Evolutionary conservation across 371 early-diverging fungal species (phyloP).

Genomic region (Zychaea mexicana): DNA sequence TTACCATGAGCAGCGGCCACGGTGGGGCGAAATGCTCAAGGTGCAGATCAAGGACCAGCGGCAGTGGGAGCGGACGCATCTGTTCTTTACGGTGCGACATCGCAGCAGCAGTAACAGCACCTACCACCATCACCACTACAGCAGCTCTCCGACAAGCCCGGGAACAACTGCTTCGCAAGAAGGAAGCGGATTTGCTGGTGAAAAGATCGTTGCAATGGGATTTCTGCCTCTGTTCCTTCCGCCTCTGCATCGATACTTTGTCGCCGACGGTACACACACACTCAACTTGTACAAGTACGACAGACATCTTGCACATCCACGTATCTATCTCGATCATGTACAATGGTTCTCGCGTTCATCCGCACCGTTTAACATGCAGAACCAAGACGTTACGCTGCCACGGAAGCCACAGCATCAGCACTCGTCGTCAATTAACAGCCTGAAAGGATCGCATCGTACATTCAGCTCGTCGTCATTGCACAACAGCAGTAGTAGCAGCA

Average conservation of each 20-base stretch:
- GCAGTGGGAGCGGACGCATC: conserved; percentile 59
- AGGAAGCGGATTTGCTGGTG: conserved; percentile 9
- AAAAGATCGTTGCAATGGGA: conserved; percentile 53
- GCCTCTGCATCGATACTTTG: conserved; percentile 55
- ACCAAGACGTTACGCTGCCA: not conserved
- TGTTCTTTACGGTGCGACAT: conserved; percentile 65
- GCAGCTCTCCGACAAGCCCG: not conserved
- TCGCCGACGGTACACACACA: conserved; percentile 64
- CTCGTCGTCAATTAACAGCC: conserved; percentile 10
- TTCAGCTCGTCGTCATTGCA: conserved; percentile 20
- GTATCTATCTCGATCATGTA: conserved; percentile 46
- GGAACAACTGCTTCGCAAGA: not conserved
- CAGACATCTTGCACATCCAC: conserved; percentile 36
- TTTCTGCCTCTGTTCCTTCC: conserved; percentile 67
- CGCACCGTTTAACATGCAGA: conserved; percentile 37
- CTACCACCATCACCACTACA: not conserved
- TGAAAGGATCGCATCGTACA: conserved; percentile 7
- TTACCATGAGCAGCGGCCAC: conserved; percentile 66
- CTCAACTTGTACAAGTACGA: conserved; percentile 73
- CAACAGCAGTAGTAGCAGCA: conserved; percentile 8
- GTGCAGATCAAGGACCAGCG: conserved; percentile 51
- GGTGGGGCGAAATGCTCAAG: conserved; percentile 71
- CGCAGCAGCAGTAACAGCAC: conserved; percentile 31
- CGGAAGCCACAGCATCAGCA: not conserved
- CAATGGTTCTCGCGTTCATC: conserved; percentile 45